phyloP scores from a whole-genome alignment of 1,284 basidiomycete genomes.

The Sporisorium iseilematis-ciliati region DNA sequence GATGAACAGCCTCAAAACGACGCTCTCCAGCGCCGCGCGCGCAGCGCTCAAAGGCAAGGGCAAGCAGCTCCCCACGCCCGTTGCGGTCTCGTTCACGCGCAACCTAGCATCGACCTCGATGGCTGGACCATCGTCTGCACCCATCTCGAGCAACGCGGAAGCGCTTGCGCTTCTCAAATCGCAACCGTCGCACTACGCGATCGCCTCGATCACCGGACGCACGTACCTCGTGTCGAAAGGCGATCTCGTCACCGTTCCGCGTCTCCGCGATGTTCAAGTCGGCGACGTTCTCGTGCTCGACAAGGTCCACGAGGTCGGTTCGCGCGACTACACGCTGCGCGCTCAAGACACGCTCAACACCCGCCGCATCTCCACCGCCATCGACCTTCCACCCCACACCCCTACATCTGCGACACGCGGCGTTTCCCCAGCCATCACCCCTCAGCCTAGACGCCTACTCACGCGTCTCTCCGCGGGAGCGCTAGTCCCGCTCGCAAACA shows the following conservation, averaged over 20 bases:
- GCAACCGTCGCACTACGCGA: slow-evolving; percentile 85
- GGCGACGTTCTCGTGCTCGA: slow-evolving; percentile 87
- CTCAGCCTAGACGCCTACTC: slow-evolving; percentile 37
- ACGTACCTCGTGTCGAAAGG: slow-evolving; percentile 88
- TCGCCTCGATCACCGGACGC: slow-evolving; percentile 87
- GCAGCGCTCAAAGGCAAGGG: slow-evolving; percentile 40
- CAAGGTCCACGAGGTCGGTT: slow-evolving; percentile 92
- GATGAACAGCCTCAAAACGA: slow-evolving; percentile 30
- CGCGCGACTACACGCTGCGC: slow-evolving; percentile 91
- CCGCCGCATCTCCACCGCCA: slow-evolving; percentile 35
- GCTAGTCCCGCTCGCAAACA: slow-evolving; percentile 42
- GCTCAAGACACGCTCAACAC: slow-evolving; percentile 69
- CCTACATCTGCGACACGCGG: slow-evolving; percentile 9
- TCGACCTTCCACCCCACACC: slow-evolving; percentile 21
- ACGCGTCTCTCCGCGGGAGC: slow-evolving; percentile 20
- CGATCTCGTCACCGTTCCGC: slow-evolving; percentile 91
- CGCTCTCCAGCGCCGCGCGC: slow-evolving; percentile 20
- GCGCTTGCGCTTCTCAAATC: slow-evolving; percentile 71
- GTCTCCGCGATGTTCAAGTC: slow-evolving; percentile 77
- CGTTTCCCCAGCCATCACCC: slow-evolving; percentile 17
- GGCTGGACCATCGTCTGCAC: neutral
- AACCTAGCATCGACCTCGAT: slow-evolving; percentile 14
- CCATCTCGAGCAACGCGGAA: slow-evolving; percentile 7
- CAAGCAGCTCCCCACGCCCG: slow-evolving; percentile 22
- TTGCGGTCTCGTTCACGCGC: slow-evolving; percentile 9